A percentile compares a stretch with the other conserved stretches of the same genome.
Evolutionary conservation across 164 flowering plant genomes (phyloP).

Genomic region (Macadamia integrifolia): DNA sequence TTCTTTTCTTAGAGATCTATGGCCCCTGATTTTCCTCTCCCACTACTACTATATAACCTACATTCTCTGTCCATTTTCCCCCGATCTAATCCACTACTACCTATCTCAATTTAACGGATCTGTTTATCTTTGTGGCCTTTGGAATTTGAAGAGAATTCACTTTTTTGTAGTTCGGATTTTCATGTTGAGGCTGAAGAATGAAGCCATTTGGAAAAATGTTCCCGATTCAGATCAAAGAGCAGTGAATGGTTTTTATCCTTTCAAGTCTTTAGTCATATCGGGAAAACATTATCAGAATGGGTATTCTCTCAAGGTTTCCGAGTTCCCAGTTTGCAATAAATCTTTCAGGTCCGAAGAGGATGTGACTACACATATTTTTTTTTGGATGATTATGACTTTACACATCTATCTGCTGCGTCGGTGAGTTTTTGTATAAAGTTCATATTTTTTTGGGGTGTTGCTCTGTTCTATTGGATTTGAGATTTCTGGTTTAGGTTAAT

Average conservation of each 20-base stretch:
- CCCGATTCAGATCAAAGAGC: conserved; percentile 14
- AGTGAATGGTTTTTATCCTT: conserved; percentile 64
- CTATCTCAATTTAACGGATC: no score
- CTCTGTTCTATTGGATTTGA: no score
- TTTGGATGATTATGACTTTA: conserved; percentile 4
- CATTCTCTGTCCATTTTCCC: no score
- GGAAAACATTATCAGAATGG: conserved; percentile 53
- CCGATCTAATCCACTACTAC: no score
- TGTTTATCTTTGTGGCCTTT: no score
- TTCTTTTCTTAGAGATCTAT: no score
- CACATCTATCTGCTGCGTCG: conserved; percentile 65
- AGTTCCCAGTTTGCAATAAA: conserved; percentile 71
- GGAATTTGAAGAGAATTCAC: no score
- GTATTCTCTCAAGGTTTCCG: conserved; percentile 43
- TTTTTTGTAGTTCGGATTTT: no score
- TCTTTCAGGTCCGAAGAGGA: conserved; percentile 60
- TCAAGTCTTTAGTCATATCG: conserved; percentile 52
- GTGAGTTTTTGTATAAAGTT: conserved; percentile 4
- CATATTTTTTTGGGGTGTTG: no score
- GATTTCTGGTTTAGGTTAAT: no score
- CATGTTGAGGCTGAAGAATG: background rate
- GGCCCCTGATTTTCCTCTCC: no score
- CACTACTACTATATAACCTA: no score
- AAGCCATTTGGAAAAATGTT: background rate
- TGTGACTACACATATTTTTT: conserved; percentile 19